Evolutionary conservation across 164 flowering plant species (phyloP), one percentile per base, ranked within the genome.

Genomic region (Stephania japonica): DNA sequence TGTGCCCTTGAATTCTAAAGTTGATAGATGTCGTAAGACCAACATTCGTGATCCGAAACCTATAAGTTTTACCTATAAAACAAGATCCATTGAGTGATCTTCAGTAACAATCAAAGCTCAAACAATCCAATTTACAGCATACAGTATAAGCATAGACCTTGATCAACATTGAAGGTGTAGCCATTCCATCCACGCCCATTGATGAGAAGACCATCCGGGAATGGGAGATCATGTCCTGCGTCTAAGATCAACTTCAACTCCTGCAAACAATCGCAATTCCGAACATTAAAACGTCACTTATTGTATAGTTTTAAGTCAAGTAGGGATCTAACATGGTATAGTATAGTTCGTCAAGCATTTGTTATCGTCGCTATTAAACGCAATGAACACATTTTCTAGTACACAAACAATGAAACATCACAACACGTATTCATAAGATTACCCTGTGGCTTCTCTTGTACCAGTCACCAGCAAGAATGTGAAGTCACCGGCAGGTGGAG

Each of bases 171-270:
- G 80, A 96, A 89, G 2, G 88, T 85, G 81, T 87, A 72, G n/a
- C 95, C 97, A 74, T 91, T 90, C 86, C 88, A 86, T 12, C 97
- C 99, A 2, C 90, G 97, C 4, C 99, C 99, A 74, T 93, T 95
- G 84, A 96, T 91, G 70, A 90, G 87, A 75, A 96, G 86, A 1
- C 98, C 99, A 79, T 96, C 97, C 32, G 99, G 97, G 65, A 81
- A 81, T 5, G 99, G 94, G 75, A 95, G 88, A 71, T 83, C 74
- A n/a, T 73, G 79, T 24, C 99, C 99, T 43, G 78, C 63, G 25
- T 95, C 92, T 79, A 93, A 79, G 24, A 80, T 67, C 19, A 76
- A 79, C 79, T 76, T 86, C 84, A 95, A 64, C 42, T 68, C 79
- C 99, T 95, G 75, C 62, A 56, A 56, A 56, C 21, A 16, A 11